Evolutionary conservation across 768 basidiomycete genomes (phyloP).

Genomic region (Podaxis rugospora): DNA sequence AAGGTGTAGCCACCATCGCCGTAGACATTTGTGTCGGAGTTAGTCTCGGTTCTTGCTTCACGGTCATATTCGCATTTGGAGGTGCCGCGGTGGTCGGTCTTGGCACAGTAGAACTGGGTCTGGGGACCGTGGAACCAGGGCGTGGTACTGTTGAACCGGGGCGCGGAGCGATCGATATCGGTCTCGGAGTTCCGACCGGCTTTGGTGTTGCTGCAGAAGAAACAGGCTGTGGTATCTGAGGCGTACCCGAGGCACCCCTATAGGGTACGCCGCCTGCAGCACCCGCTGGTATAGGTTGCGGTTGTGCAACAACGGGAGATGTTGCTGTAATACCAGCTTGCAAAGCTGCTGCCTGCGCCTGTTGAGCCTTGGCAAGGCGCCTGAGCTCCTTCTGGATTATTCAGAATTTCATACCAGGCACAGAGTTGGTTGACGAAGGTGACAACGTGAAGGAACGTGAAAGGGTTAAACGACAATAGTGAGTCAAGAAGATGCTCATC

Average conservation of each 20-base stretch:
- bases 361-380: constrained; percentile 56
- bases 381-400: constrained; percentile 63
- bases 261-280: not conserved
- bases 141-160: constrained; percentile 21
- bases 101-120: constrained; percentile 22
- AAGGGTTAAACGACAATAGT: constrained; percentile 6
- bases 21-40: constrained; percentile 19
- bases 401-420: constrained; percentile 5
- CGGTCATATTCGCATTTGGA: not conserved
- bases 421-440: not conserved
- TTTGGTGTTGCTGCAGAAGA: constrained; percentile 23
- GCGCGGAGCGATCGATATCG: constrained; percentile 23
- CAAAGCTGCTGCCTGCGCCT: constrained; percentile 12
- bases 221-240: constrained; percentile 16
- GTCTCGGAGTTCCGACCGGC: constrained; percentile 33
- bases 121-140: constrained; percentile 18
- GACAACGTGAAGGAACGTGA: constrained; percentile 1
- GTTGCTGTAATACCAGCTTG: constrained; percentile 10
- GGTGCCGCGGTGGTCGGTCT: constrained; percentile 25
- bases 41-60: constrained; percentile 13
- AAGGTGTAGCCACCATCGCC: constrained; percentile 12
- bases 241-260: constrained; percentile 13
- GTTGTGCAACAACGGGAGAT: constrained; percentile 10
- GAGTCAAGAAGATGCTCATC: not conserved
- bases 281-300: constrained; percentile 10